phyloP scores from a whole-genome alignment of 768 basidiomycete species.

The Chalciporus piperatus region DNA sequence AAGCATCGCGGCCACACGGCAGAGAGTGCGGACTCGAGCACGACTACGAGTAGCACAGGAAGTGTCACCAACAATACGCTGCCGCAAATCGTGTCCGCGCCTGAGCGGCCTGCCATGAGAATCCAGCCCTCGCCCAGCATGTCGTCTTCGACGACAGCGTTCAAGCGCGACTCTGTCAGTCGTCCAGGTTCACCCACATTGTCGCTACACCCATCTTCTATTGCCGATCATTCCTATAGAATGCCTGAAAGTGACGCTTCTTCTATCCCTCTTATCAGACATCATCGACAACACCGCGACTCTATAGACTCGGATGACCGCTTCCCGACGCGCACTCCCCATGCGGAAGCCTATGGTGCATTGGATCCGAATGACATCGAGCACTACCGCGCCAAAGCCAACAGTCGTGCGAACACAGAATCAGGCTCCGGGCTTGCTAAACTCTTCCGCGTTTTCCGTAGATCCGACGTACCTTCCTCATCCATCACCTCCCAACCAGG shows the following conservation, averaged over 20 bases:
- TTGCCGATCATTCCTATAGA: slow-evolving; percentile 1
- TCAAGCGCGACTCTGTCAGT: slow-evolving; percentile 5
- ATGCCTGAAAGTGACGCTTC: slow-evolving; percentile 10
- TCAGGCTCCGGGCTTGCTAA: slow-evolving; percentile 17
- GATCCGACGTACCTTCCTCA: slow-evolving; percentile 22
- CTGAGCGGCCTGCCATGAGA: slow-evolving; percentile 7
- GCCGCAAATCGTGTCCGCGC: slow-evolving; percentile 8
- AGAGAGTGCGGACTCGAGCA: slow-evolving; percentile 32
- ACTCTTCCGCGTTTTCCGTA: slow-evolving; percentile 26
- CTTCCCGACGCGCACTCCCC: slow-evolving; percentile 49
- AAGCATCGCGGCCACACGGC: slow-evolving; percentile 20
- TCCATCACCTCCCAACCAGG: slow-evolving; percentile 27
- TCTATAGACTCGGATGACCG: slow-evolving; percentile 27
- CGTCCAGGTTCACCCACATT: slow-evolving; percentile 24
- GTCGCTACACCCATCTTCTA: slow-evolving; percentile 7
- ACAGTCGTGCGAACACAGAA: slow-evolving; percentile 21
- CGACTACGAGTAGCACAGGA: slow-evolving; percentile 31
- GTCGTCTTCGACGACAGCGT: slow-evolving; percentile 15
- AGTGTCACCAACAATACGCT: slow-evolving; percentile 14
- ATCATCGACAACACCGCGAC: slow-evolving; percentile 23
- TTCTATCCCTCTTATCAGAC: slow-evolving; percentile 7
- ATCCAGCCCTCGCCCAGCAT: slow-evolving; percentile 16
- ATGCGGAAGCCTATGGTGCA: slow-evolving; percentile 60
- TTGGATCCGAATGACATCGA: slow-evolving; percentile 55
- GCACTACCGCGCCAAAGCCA: slow-evolving; percentile 35